A percentile compares a stretch with the other conserved stretches of the same genome.
These are phyloP conservation scores for Lolium rigidum DNA, from an alignment of 176 grass and related monocot genomes.

Conservation along the genomic window DNA sequence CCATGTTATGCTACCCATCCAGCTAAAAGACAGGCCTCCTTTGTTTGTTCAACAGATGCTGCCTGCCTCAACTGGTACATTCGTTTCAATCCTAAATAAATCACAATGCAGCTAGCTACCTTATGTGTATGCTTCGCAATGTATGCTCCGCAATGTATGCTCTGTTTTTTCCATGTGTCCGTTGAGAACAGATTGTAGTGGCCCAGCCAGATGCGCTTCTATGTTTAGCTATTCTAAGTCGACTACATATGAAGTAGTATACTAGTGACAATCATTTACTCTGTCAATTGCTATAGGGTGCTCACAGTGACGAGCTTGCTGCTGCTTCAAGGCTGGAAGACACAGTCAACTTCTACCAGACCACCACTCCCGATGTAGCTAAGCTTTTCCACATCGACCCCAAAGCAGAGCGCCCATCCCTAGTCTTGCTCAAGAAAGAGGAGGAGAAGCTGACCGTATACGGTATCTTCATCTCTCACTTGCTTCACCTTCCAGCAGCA, in stretches of 20 bases:
- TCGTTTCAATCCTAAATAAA: neutral
- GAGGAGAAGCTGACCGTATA: slow-evolving; percentile 84
- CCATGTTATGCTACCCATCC: slow-evolving; percentile 12
- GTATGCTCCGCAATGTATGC: neutral
- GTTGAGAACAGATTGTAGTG: neutral
- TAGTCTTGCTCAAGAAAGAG: slow-evolving; percentile 89
- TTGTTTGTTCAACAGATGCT: neutral
- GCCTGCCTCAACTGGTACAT: neutral
- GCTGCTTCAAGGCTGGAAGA: slow-evolving; percentile 91
- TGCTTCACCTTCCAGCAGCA: slow-evolving; percentile 15
- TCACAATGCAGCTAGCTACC: neutral
- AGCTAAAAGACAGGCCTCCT: neutral
- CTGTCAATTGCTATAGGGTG: slow-evolving; percentile 55
- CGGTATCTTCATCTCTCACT: slow-evolving; percentile 55
- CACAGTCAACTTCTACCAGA: slow-evolving; percentile 87
- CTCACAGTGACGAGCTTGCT: slow-evolving; percentile 71
- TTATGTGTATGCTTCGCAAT: too few relatives aligned
- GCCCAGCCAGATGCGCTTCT: neutral
- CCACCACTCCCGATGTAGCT: slow-evolving; percentile 68
- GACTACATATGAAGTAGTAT: neutral
- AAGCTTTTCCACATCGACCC: slow-evolving; percentile 89
- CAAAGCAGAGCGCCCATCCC: slow-evolving; percentile 57
- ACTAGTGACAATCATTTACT: neutral
- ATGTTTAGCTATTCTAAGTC: slow-evolving; percentile 11
- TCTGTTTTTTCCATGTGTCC: neutral